Base-by-base conservation (phyloP, 768 basidiomycete species). In the Naganishia vishniacii region DNA sequence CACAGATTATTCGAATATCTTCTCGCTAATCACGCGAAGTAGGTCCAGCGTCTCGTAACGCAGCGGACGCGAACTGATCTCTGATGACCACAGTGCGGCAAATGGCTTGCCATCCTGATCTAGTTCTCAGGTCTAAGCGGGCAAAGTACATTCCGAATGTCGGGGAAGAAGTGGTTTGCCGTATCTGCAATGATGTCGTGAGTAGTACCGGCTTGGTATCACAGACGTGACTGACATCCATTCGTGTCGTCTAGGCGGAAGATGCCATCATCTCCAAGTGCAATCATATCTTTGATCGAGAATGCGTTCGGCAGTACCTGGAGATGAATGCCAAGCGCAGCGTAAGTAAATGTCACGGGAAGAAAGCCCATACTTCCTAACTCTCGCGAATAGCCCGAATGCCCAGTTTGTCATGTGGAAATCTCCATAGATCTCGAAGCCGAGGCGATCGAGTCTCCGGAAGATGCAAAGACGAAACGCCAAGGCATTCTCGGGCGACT, bases 351-450 rank as follows among this genome's bases (percentile, higher is more conserved):
- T 34, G 32, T 16, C 6, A 7, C n/a, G n/a, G n/a, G n/a, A n/a
- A n/a, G n/a, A n/a, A n/a, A n/a, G n/a, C n/a, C n/a, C n/a, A n/a
- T n/a, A n/a, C n/a, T n/a, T n/a, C n/a, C n/a, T 51, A 7, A 6
- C 26, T 20, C 2, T 20, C 5, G 4, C 20, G 20, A 18, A 11
- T 47, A 41, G 61, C 93, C 95, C 13, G 84, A 85, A 49, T 99
- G 95, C 73, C 94, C 95, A 2, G 88, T 97, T 26, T 99, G 95
- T 73, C 91, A 97, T 75, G 78, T 94, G 11, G 83, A 88, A 0
- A 80, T 99, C 37, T 91, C 91, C 16, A 95, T 99, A 67, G 93
- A 99, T 75, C 81, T 98, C n/a, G 92, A 95, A 74, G 91, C 87
- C 11, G 89, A 91, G 26, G 88, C 93, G 0, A 79, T 98, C 20